These are phyloP conservation scores for Candida railenensis DNA, from an alignment of 805 yeast species.

Conservation along the genomic window DNA sequence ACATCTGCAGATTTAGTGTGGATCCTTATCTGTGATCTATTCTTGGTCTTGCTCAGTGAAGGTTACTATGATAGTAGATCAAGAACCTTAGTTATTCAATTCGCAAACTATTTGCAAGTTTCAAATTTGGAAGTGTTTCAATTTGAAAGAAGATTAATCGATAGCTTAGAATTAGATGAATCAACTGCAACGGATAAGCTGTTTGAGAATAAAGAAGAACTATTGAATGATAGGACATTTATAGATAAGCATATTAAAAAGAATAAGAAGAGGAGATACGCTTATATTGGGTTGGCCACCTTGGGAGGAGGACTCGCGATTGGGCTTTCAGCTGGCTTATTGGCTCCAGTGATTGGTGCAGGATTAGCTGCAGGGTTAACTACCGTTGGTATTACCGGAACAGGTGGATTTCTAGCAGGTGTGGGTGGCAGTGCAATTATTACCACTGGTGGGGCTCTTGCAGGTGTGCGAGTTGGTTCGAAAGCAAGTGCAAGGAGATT, in stretches of 20 bases:
- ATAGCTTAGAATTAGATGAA: slow-evolving; percentile 77
- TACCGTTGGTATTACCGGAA: slow-evolving; percentile 93
- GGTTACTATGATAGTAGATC: slow-evolving; percentile 90
- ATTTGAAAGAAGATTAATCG: slow-evolving; percentile 88
- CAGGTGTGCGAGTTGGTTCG: slow-evolving; percentile 88
- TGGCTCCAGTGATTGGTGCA: slow-evolving; percentile 98
- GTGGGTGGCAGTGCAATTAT: slow-evolving; percentile 95
- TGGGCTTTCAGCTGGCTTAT: slow-evolving; percentile 90
- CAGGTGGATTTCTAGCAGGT: slow-evolving; percentile 89
- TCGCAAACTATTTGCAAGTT: slow-evolving; percentile 63
- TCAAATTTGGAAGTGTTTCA: slow-evolving; percentile 71
- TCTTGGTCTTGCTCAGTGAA: slow-evolving; percentile 74
- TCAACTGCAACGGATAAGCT: slow-evolving; percentile 32
- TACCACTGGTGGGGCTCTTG: slow-evolving; percentile 84
- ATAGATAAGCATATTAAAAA: slow-evolving; percentile 70
- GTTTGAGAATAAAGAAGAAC: slow-evolving; percentile 65
- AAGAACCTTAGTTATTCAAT: slow-evolving; percentile 67
- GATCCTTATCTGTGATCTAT: slow-evolving; percentile 92
- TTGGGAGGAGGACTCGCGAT: slow-evolving; percentile 93
- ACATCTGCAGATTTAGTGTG: slow-evolving; percentile 54
- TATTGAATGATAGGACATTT: slow-evolving; percentile 75
- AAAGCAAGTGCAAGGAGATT: slow-evolving; percentile 82
- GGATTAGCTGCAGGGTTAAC: slow-evolving; percentile 97
- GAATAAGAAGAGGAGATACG: slow-evolving; percentile 64
- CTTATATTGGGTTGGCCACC: slow-evolving; percentile 92